Percentiles rank a stretch among this genome's conserved stretches.
These are phyloP conservation scores for Phylloporus sp. DNA, from an alignment of 768 basidiomycete genomes.

Conservation along the genomic window DNA sequence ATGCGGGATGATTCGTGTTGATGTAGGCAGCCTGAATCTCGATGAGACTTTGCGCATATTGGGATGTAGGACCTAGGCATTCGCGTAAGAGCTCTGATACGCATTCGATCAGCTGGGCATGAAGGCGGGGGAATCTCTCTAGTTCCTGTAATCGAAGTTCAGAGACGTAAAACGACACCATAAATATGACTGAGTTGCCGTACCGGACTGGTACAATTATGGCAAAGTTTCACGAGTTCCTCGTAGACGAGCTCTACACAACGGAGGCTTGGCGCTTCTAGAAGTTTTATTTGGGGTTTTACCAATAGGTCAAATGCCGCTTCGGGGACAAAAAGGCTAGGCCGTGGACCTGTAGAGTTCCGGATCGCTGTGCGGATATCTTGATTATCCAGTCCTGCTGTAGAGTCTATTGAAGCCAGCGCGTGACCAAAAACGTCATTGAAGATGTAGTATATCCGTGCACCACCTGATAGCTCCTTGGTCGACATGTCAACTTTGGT, in stretches of 20 bases:
- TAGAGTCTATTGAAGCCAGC: slow-evolving; percentile 84
- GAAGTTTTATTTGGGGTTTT: slow-evolving; percentile 95
- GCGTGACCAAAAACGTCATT: slow-evolving; percentile 97
- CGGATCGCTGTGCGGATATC: slow-evolving; percentile 98
- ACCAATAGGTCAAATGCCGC: slow-evolving; percentile 95
- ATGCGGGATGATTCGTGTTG: slow-evolving; percentile 97
- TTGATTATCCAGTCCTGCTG: slow-evolving; percentile 84
- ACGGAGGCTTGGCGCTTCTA: slow-evolving; percentile 90
- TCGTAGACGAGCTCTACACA: slow-evolving; percentile 99
- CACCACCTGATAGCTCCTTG: slow-evolving; percentile 96
- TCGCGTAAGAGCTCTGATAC: slow-evolving; percentile 96
- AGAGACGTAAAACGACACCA: slow-evolving; percentile 8
- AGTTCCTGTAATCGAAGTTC: slow-evolving; percentile 60
- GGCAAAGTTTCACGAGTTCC: slow-evolving; percentile 98
- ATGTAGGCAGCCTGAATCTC: slow-evolving; percentile 98
- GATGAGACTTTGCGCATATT: slow-evolving; percentile 95
- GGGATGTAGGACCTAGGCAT: slow-evolving; percentile 91
- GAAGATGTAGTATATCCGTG: slow-evolving; percentile 99
- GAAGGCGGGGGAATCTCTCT: slow-evolving; percentile 90
- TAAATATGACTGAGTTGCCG: slow-evolving; percentile 25
- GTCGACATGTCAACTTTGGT: slow-evolving; percentile 95
- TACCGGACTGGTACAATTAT: slow-evolving; percentile 92
- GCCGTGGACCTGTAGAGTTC: slow-evolving; percentile 95
- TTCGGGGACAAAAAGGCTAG: slow-evolving; percentile 95
- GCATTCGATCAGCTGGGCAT: slow-evolving; percentile 91